phyloP scores from a whole-genome alignment of 495 filamentous ascomycete genomes.

The Penicillium manginii region DNA sequence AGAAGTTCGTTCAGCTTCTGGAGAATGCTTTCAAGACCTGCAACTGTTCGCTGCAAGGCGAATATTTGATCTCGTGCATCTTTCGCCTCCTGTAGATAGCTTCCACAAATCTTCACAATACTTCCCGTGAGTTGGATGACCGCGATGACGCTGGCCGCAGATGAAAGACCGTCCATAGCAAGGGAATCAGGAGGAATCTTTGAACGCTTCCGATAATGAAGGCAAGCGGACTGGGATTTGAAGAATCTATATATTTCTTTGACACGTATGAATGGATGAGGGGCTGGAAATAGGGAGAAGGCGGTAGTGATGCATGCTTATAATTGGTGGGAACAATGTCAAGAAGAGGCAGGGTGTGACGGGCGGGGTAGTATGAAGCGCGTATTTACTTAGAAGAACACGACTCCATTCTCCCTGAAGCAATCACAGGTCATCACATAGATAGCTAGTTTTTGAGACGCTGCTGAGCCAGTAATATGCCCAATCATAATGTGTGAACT shows the following conservation, averaged over 20 bases:
- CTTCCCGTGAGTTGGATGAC: constrained; percentile 38
- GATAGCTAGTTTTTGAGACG: background rate
- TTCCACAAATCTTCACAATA: constrained; percentile 31
- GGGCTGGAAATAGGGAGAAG: background rate
- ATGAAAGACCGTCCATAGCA: constrained; percentile 32
- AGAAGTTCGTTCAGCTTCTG: constrained; percentile 21
- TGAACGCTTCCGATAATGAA: too few relatives aligned
- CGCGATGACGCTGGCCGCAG: constrained; percentile 39
- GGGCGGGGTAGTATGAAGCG: background rate
- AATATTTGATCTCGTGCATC: constrained; percentile 40
- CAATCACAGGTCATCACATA: background rate
- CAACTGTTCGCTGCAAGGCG: constrained; percentile 28
- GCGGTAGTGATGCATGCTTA: background rate
- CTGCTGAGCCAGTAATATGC: background rate
- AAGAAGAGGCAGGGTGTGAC: background rate
- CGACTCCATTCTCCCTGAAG: background rate
- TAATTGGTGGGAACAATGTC: background rate
- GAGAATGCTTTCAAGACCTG: constrained; percentile 31
- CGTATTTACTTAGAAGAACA: background rate
- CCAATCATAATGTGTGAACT: background rate
- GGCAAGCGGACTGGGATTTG: too few relatives aligned
- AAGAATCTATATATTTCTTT: too few relatives aligned
- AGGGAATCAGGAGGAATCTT: background rate
- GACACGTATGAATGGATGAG: background rate
- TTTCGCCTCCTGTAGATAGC: constrained; percentile 36